Evolutionary conservation across 371 early-diverging fungal genomes (phyloP).

Genomic region (Smittium culicis): DNA sequence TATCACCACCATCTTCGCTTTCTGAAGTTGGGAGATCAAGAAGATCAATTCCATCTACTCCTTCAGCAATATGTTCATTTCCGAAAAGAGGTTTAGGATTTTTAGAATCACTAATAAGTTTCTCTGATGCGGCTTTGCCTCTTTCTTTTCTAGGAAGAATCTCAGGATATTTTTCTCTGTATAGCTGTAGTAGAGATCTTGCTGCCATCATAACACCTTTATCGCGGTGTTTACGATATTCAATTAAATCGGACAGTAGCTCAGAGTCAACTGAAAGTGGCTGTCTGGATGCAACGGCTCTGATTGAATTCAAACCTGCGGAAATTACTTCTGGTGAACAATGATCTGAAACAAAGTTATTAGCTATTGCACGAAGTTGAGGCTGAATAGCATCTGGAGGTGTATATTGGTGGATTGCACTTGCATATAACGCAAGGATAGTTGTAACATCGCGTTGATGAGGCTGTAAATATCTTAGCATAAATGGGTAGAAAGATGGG

Average conservation of each 20-base stretch:
- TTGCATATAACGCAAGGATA: too few species aligned
- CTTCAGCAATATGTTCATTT: slow-evolving; percentile 45
- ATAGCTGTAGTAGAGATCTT: slow-evolving; percentile 75
- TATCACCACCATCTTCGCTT: slow-evolving; percentile 5
- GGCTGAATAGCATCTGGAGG: too few species aligned
- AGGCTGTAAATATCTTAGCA: too few species aligned
- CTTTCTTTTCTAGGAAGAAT: slow-evolving; percentile 80
- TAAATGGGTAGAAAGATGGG: too few species aligned
- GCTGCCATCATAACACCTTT: too few species aligned
- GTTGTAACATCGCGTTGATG: too few species aligned
- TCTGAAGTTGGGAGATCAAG: too few species aligned
- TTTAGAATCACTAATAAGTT: slow-evolving; percentile 32
- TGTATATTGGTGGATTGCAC: too few species aligned
- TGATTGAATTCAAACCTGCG: slow-evolving; percentile 83
- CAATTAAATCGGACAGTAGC: slow-evolving; percentile 69
- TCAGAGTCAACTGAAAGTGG: slow-evolving; percentile 81
- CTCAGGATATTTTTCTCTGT: slow-evolving; percentile 86
- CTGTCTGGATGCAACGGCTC: slow-evolving; percentile 79
- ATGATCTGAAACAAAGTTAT: too few species aligned
- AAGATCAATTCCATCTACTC: slow-evolving; percentile 66
- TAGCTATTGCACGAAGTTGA: slow-evolving; percentile 73
- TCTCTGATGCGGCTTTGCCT: slow-evolving; percentile 67
- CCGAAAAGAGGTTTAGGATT: slow-evolving; percentile 58
- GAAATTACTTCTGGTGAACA: slow-evolving; percentile 88
- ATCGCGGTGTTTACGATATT: too few species aligned